These are phyloP conservation scores for Yarrowia divulgata DNA, from an alignment of 805 yeast species.

Conservation along the genomic window DNA sequence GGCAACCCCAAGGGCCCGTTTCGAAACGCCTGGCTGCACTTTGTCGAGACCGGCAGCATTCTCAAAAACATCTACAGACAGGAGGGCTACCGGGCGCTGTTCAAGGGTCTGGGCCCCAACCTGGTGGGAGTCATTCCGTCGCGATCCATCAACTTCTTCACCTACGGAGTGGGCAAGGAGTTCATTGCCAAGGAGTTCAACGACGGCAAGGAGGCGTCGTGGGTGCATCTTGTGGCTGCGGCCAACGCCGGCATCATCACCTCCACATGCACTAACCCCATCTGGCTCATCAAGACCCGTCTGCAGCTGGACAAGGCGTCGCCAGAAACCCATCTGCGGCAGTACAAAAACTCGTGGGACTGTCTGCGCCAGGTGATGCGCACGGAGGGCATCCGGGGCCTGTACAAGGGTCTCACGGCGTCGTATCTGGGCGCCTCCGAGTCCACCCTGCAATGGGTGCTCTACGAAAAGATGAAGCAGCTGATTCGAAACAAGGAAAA, in stretches of 20 bases:
- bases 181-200: conserved; percentile 69
- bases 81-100: conserved; percentile 88
- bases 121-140: conserved; percentile 98
- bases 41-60: conserved; percentile 80
- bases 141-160: conserved; percentile 92
- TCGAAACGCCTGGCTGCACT: conserved; percentile 68
- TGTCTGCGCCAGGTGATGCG: conserved; percentile 73
- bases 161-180: conserved; percentile 93
- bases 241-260: conserved; percentile 92
- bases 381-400: conserved; percentile 79
- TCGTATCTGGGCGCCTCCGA: conserved; percentile 93
- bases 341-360: conserved; percentile 84
- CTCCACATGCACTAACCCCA: conserved; percentile 96
- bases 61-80: conserved; percentile 67
- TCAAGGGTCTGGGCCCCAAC: conserved; percentile 96
- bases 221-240: conserved; percentile 87
- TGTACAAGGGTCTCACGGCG: conserved; percentile 92
- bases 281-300: conserved; percentile 95
- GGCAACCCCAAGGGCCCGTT: conserved; percentile 46
- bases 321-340: conserved; percentile 51
- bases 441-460: conserved; percentile 93
- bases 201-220: conserved; percentile 77
- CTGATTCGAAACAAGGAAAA: conserved; percentile 63
- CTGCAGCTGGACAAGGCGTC: conserved; percentile 78
- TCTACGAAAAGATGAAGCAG: conserved; percentile 91